These are phyloP conservation scores for Magnolia officinalis DNA, from an alignment of 164 flowering plant species.

Conservation along the genomic window DNA sequence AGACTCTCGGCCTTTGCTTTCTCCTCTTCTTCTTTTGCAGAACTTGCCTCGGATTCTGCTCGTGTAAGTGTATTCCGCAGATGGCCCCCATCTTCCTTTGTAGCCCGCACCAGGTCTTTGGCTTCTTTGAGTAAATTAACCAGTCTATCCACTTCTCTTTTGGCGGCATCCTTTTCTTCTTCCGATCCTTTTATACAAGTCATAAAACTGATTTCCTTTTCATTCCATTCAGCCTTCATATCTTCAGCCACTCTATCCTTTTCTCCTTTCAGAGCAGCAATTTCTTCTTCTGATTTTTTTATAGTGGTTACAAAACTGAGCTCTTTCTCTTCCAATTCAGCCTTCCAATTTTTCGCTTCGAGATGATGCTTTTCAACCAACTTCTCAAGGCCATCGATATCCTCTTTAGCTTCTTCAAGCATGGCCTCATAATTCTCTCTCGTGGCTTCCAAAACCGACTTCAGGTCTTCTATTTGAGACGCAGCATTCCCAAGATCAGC, in stretches of 20 bases:
- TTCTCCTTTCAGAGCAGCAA: constrained; percentile 43
- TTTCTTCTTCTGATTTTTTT: constrained; percentile 54
- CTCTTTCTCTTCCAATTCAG: constrained; percentile 68
- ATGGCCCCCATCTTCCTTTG: constrained; percentile 49
- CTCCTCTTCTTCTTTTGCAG: constrained; percentile 54
- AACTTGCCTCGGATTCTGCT: constrained; percentile 54
- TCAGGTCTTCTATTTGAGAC: constrained; percentile 59
- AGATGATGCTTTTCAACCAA: constrained; percentile 39
- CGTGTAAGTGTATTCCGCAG: constrained; percentile 41
- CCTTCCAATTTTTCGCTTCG: constrained; percentile 39
- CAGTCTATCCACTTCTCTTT: constrained; percentile 52
- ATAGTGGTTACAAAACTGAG: constrained; percentile 32
- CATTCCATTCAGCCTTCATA: constrained; percentile 63
- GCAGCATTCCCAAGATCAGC: constrained; percentile 57
- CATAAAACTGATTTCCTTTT: constrained; percentile 49
- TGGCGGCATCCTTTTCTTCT: constrained; percentile 47
- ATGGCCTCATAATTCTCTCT: constrained; percentile 64
- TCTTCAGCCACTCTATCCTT: constrained; percentile 23
- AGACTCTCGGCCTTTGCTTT: constrained; percentile 67
- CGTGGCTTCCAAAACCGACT: constrained; percentile 52
- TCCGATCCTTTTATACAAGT: constrained; percentile 43
- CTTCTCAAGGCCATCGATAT: constrained; percentile 45
- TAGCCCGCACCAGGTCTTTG: constrained; percentile 49
- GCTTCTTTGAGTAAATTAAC: constrained; percentile 44
- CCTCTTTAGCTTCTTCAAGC: constrained; percentile 74